Conservation (phyloP, 345 rosid species). For the Durio zibethinus region DNA sequence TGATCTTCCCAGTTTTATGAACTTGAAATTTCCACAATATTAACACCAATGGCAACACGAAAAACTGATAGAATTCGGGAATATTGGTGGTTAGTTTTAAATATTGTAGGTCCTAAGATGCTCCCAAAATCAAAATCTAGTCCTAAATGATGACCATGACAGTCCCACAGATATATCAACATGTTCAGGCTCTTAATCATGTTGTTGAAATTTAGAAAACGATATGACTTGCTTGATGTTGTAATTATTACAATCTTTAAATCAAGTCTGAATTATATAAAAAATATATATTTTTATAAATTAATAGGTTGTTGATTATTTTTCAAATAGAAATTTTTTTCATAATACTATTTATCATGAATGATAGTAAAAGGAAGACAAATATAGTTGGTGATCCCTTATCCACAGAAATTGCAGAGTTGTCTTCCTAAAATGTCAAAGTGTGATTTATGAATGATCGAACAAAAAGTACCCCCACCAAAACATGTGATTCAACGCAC, state of each 20-base stretch:
- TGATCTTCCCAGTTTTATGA: no score
- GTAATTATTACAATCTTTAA: no score
- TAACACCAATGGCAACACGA: no score
- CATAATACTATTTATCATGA: background rate
- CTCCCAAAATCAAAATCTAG: background rate
- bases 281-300: no score
- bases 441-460: background rate
- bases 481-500: background rate
- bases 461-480: no score
- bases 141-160: background rate
- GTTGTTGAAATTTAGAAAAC: background rate
- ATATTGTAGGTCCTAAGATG: background rate
- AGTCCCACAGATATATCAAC: background rate
- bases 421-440: background rate
- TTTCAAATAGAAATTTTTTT: no score
- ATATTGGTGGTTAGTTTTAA: background rate
- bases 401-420: background rate
- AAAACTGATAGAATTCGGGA: background rate
- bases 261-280: no score
- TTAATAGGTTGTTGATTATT: no score
- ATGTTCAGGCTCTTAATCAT: background rate
- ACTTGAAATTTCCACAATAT: background rate
- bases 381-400: background rate
- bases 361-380: background rate
- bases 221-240: background rate